Evolutionary conservation across 768 basidiomycete species (phyloP), one percentile per base, ranked within the genome.

Genomic region (Lyophyllum atratum): DNA sequence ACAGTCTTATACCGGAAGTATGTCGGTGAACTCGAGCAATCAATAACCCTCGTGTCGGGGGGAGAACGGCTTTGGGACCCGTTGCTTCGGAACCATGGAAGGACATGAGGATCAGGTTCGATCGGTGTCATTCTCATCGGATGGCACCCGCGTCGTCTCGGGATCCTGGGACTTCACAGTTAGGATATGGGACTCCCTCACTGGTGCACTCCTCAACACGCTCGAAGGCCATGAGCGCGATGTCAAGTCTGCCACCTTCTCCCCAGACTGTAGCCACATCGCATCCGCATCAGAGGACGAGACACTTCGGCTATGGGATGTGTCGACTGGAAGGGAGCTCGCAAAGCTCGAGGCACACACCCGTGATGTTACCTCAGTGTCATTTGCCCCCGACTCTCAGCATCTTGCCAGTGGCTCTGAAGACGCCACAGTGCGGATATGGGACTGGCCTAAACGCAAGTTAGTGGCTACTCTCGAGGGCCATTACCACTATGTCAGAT

Each of bases 371-470:
- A 59, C 58, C 10, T 59, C 58, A 4, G 42, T 59, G 12, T 52
- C 52, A 17, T 59, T 59, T 40, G 52, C 58, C 31, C 52, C 52
- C 4, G 47, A 59, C 25, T 49, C 49, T 52, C 48, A 44, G 37
- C 52, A 59, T 29, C 52, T 59, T 31, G 58, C 25, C 31, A 54
- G 52, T 45, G 58, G 58, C 29, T 59, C 58, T 19, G 56, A 58
- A 34, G 56, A 58, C 37, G 56, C 56, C 11, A 58, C 56, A 4
- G 56, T 58, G 19, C 33, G 56, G 26, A 48, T 58, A 34, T 58
- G 56, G 56, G 39, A 52, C 34, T 58, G 56, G 56, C 50, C 24
- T 44, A 21, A 44, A 7, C 43, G 33, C 34, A 58, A 52, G 42
- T 12, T 58, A 19, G 17, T 53, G 17, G 52, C 52, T 19, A 58